phyloP scores from a whole-genome alignment of 441 rosid genomes.

The Cnidoscolus chayamansa region DNA sequence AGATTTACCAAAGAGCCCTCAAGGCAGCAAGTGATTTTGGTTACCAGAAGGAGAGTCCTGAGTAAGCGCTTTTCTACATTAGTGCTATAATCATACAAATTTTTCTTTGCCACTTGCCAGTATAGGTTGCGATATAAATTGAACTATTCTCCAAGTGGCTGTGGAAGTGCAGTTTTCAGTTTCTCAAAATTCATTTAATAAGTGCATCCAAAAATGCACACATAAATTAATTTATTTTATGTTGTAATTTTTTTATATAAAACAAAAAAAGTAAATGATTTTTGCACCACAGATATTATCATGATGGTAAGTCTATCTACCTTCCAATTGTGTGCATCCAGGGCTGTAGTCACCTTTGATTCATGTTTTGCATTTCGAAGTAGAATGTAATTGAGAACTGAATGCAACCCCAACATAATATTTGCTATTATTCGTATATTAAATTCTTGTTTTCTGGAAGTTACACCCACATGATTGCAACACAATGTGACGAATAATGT shows the following conservation, averaged over 20 bases:
- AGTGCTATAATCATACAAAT: background rate
- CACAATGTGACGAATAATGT: background rate
- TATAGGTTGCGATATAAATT: background rate
- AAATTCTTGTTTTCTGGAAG: background rate
- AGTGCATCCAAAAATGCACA: background rate
- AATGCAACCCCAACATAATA: background rate
- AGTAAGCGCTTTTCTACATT: slow-evolving; percentile 54
- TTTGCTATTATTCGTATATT: background rate
- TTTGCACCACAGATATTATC: background rate
- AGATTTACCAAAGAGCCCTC: slow-evolving; percentile 80
- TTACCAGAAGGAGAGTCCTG: slow-evolving; percentile 89
- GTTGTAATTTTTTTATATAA: background rate
- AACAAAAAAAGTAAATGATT: background rate
- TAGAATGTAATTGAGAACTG: background rate
- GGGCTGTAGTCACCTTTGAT: background rate
- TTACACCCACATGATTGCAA: background rate
- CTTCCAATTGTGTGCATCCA: background rate
- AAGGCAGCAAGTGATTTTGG: slow-evolving; percentile 94
- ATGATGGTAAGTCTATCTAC: background rate
- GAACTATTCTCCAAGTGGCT: background rate
- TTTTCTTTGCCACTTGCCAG: background rate
- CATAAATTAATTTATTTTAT: background rate
- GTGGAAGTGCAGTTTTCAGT: background rate
- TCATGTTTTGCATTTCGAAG: too few relatives aligned
- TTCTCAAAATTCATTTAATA: background rate